Evolutionary conservation across 306 rosid genomes (phyloP), one percentile per base, ranked within the genome.

Genomic region (Cicer judaicum): DNA sequence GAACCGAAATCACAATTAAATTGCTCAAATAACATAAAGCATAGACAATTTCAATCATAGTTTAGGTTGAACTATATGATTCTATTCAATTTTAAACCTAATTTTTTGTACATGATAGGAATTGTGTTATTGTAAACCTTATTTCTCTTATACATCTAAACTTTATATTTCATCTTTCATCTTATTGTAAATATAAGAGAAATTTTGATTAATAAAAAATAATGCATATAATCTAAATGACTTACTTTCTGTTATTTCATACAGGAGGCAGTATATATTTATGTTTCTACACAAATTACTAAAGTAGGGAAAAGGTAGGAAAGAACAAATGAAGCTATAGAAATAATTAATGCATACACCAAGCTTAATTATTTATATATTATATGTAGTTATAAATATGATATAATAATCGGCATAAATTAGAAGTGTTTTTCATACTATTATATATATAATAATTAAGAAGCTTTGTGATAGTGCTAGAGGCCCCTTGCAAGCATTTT

Each of bases 401-500:
- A 53, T 53, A 21, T 24, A 24, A 24, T 2, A 24, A 24, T 24
- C 29, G 2, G 29, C 29, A 24, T 24, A 2, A 2, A 24, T 24
- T 24, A 24, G 2, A 24, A 21, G 24, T 1, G 24, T 21, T 21
- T 21, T 1, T 21, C 1, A 16, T 16, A 16, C 18, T 19, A 19
- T n/a, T n/a, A n/a, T n/a, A 1, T 24, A 24, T 24, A 24, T 24
- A 24, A 40, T 41, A 41, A 41, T 41, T 41, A 41, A 41, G 24
- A 41, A 41, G 34, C 34, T 41, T 41, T 1, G 44, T 41, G 44
- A 7, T 13, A 24, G 34, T 50, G 42, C 16, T 78, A 85, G 57
- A 84, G 91, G 1, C 96, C 94, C 70, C 92, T 84, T 12, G 86
- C 87, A 1, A 91, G 87, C 91, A 89, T 91, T 78, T 91, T 76